Conservation (phyloP, 2,329 filamentous ascomycete species). For the Capronia coronata region DNA sequence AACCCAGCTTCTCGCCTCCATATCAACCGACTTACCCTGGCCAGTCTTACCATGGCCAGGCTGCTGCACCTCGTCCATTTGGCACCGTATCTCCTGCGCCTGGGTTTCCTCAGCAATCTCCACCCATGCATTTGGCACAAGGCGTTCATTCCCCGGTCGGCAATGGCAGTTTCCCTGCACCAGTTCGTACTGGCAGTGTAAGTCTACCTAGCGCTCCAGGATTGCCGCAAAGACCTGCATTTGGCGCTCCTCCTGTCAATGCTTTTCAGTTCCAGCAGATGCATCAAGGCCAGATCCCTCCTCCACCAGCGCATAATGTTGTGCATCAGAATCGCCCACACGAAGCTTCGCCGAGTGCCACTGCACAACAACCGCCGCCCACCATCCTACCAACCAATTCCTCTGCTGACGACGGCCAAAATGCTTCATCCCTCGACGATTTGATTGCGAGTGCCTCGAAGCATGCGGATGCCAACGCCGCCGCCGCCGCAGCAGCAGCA, state of each 20-base stretch:
- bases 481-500: slow-evolving; percentile 31
- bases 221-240: slow-evolving; percentile 55
- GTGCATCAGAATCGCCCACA: slow-evolving; percentile 22
- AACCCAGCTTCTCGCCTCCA: slow-evolving; percentile 32
- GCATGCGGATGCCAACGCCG: slow-evolving; percentile 35
- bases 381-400: slow-evolving; percentile 8
- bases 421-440: slow-evolving; percentile 45
- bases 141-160: slow-evolving; percentile 31
- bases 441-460: slow-evolving; percentile 46
- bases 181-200: slow-evolving; percentile 45
- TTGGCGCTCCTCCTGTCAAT: slow-evolving; percentile 49
- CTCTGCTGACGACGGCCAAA: slow-evolving; percentile 27
- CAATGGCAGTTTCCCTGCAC: slow-evolving; percentile 29
- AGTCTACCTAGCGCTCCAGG: slow-evolving; percentile 52
- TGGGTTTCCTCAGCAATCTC: slow-evolving; percentile 38
- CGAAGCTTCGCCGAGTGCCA: slow-evolving; percentile 10
- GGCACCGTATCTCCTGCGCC: slow-evolving; percentile 38
- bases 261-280: slow-evolving; percentile 52
- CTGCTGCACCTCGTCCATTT: slow-evolving; percentile 33
- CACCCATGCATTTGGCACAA: slow-evolving; percentile 41
- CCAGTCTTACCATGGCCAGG: slow-evolving; percentile 34
- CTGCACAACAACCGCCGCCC: slow-evolving; percentile 23
- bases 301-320: slow-evolving; percentile 31
- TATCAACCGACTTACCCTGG: slow-evolving; percentile 33
- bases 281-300: slow-evolving; percentile 46